A percentile compares a stretch with the other conserved stretches of the same genome.
These are phyloP conservation scores for Jacaranda mimosifolia DNA, from an alignment of 257 asterid species.

Conservation along the genomic window DNA sequence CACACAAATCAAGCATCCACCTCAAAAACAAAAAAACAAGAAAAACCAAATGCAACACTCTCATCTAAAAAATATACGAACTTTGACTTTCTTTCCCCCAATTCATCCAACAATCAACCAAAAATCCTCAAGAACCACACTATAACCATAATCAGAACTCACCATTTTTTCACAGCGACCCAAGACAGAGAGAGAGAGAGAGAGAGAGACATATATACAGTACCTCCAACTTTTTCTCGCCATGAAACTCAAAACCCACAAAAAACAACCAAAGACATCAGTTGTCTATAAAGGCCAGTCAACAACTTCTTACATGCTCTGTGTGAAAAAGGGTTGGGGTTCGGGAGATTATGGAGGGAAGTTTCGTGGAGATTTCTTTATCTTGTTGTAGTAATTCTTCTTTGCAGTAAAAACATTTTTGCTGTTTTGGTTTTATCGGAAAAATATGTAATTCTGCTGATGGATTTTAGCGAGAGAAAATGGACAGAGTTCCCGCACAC, in stretches of 20 bases:
- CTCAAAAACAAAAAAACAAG: not conserved
- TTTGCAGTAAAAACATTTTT: not conserved
- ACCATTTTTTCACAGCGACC: constrained; percentile 15
- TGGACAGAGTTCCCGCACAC: not conserved
- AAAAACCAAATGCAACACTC: constrained; percentile 6
- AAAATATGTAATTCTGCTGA: constrained; percentile 18
- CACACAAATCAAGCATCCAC: constrained; percentile 2
- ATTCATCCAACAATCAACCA: constrained; percentile 16
- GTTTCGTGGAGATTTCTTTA: constrained; percentile 51
- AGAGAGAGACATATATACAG: not conserved
- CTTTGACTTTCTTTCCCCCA: constrained; percentile 9
- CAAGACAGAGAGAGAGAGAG: not conserved
- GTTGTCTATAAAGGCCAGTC: constrained; percentile 27
- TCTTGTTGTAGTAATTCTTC: not conserved
- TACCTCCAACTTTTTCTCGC: not conserved
- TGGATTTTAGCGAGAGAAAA: constrained; percentile 32
- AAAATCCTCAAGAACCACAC: constrained; percentile 11
- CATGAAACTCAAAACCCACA: constrained; percentile 8
- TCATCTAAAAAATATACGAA: not conserved
- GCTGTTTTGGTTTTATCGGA: constrained; percentile 33
- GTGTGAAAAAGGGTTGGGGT: constrained; percentile 8
- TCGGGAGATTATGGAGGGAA: constrained; percentile 39
- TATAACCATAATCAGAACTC: constrained; percentile 27
- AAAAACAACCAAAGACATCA: constrained; percentile 16
- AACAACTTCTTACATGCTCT: constrained; percentile 22